A percentile compares a stretch with the other conserved stretches of the same genome.
These are phyloP conservation scores for Leishmania aethiopica DNA, from an alignment of 208 protist genomes.

Conservation along the genomic window DNA sequence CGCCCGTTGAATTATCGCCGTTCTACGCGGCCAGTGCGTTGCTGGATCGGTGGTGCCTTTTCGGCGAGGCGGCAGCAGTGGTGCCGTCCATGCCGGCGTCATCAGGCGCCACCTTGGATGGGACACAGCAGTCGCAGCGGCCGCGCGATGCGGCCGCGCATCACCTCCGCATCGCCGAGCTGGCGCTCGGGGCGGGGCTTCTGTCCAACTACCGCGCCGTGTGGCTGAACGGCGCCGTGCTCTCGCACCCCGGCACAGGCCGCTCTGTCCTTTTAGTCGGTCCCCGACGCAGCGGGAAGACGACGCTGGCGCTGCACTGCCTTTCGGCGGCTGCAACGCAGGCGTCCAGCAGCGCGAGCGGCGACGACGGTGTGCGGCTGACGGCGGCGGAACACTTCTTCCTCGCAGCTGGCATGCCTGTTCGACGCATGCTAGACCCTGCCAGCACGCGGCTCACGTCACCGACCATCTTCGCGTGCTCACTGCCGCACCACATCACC, in stretches of 20 bases:
- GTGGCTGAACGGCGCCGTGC: conserved; percentile 67
- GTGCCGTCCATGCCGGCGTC: conserved; percentile 2
- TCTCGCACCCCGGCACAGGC: conserved; percentile 42
- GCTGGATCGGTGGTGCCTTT: conserved; percentile 71
- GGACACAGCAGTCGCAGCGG: background rate
- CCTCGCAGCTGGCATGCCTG: conserved; percentile 30
- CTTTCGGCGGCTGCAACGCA: conserved; percentile 17
- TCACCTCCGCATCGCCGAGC: conserved; percentile 35
- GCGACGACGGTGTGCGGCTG: conserved; percentile 25
- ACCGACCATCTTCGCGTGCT: conserved; percentile 13
- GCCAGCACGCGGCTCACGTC: background rate
- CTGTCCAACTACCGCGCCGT: conserved; percentile 42
- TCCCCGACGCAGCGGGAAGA: conserved; percentile 63
- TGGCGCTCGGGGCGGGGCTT: conserved; percentile 47
- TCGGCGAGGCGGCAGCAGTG: conserved; percentile 39
- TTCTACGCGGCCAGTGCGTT: conserved; percentile 62
- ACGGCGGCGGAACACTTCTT: conserved; percentile 64
- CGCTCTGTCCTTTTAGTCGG: conserved; percentile 57
- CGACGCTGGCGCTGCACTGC: conserved; percentile 79
- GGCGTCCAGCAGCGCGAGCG: background rate
- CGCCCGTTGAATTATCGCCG: conserved; percentile 60
- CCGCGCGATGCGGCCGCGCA: conserved; percentile 19
- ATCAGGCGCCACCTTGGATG: background rate
- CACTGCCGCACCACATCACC: conserved; percentile 41
- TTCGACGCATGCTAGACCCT: conserved; percentile 22